Conservation (phyloP, 176 grass and related monocot genomes). For the Poa pratensis region DNA sequence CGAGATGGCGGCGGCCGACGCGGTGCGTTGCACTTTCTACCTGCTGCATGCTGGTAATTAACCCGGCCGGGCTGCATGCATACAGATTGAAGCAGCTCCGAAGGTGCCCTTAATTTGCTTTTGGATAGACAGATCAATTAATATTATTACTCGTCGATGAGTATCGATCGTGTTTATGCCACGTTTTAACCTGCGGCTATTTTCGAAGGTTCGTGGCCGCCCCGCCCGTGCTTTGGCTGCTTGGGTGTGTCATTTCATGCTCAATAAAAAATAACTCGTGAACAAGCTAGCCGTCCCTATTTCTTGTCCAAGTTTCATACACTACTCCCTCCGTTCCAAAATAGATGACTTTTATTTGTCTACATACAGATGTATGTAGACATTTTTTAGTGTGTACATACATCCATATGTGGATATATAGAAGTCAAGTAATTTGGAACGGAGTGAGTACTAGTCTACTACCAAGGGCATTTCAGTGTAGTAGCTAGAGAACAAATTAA, state of each 20-base stretch:
- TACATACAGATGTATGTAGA: no score
- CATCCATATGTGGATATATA: no score
- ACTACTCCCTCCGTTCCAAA: no score
- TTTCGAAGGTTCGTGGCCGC: background rate
- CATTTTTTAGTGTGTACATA: no score
- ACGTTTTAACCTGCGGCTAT: background rate
- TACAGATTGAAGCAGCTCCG: conserved; percentile 43
- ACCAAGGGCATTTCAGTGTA: no score
- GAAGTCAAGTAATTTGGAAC: no score
- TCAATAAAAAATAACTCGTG: background rate
- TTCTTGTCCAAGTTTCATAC: no score
- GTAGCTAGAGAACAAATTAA: background rate
- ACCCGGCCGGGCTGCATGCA: background rate
- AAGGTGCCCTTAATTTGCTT: background rate
- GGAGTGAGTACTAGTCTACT: no score
- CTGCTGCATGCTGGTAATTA: background rate
- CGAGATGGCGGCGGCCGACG: background rate
- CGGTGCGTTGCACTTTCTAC: background rate
- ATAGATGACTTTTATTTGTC: no score
- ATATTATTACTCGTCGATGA: background rate
- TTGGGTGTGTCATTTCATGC: background rate
- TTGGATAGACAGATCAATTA: no score
- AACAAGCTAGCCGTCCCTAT: no score
- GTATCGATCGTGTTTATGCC: background rate
- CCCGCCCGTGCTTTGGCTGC: no score